Percentiles rank a stretch among this genome's conserved stretches.
Evolutionary conservation across 2,329 filamentous ascomycete genomes (phyloP).

Genomic region (Cladosporium sp.): DNA sequence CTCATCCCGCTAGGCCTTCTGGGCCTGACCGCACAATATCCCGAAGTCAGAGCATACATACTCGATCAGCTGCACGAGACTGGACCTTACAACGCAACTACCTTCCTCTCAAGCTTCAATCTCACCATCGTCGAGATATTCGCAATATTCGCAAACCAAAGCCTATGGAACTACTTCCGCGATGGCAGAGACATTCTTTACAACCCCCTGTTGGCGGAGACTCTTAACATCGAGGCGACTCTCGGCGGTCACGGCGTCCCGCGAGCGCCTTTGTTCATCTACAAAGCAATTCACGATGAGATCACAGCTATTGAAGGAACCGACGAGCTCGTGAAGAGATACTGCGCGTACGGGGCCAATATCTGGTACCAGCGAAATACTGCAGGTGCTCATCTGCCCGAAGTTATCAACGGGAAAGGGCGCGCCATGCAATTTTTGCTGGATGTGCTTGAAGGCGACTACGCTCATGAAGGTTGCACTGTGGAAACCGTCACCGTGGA

Average conservation of each 20-base stretch:
- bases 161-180: slow-evolving; percentile 41
- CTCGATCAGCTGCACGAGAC: slow-evolving; percentile 22
- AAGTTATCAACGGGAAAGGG: slow-evolving; percentile 31
- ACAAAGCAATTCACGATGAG: slow-evolving; percentile 48
- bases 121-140: slow-evolving; percentile 25
- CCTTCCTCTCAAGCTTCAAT: slow-evolving; percentile 29
- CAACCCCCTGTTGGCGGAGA: slow-evolving; percentile 21
- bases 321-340: slow-evolving; percentile 39
- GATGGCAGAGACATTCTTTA: slow-evolving; percentile 27
- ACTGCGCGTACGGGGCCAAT: slow-evolving; percentile 38
- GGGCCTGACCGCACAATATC: slow-evolving; percentile 34
- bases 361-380: slow-evolving; percentile 44
- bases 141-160: slow-evolving; percentile 28
- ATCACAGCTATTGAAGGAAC: slow-evolving; percentile 41
- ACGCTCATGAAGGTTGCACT: slow-evolving; percentile 24
- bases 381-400: slow-evolving; percentile 38
- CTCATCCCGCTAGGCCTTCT: slow-evolving; percentile 33
- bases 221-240: slow-evolving; percentile 29
- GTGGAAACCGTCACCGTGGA: slow-evolving; percentile 24
- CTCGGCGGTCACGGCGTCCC: slow-evolving; percentile 42
- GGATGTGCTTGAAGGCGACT: slow-evolving; percentile 21
- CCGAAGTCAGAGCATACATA: slow-evolving; percentile 27
- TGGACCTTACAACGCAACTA: slow-evolving; percentile 32
- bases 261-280: slow-evolving; percentile 45
- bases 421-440: slow-evolving; percentile 28